phyloP scores from a whole-genome alignment of 2,329 filamentous ascomycete species.

The Diaporthe helianthi region DNA sequence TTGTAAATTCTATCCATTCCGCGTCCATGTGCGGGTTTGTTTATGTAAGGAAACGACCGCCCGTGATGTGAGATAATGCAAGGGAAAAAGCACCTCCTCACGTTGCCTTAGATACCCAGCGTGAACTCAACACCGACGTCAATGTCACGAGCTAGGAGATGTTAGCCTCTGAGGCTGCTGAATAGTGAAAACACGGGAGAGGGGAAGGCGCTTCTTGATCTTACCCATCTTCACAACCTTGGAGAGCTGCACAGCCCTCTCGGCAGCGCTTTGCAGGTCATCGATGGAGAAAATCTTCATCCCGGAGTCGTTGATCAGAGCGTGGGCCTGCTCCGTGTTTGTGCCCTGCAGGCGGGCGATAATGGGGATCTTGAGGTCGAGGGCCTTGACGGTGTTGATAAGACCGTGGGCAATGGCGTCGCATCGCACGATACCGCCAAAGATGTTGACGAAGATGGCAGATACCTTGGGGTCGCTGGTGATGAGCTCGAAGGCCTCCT shows the following conservation, averaged over 20 bases:
- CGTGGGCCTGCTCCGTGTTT: slow-evolving; percentile 94
- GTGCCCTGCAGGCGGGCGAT: slow-evolving; percentile 97
- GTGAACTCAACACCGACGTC: slow-evolving; percentile 97
- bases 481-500: slow-evolving; percentile 97
- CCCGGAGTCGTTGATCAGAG: slow-evolving; percentile 93
- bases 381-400: slow-evolving; percentile 91
- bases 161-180: slow-evolving; percentile 27
- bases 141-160: slow-evolving; percentile 79
- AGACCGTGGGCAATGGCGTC: slow-evolving; percentile 96
- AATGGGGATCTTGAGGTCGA: slow-evolving; percentile 96
- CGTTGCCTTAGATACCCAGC: slow-evolving; percentile 78
- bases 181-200: not conserved
- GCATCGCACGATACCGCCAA: slow-evolving; percentile 97
- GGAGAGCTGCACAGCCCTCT: slow-evolving; percentile 98
- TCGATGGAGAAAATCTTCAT: slow-evolving; percentile 99
- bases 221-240: slow-evolving; percentile 98
- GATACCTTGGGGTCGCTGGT: slow-evolving; percentile 98
- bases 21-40: not conserved
- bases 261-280: slow-evolving; percentile 94
- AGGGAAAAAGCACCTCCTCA: slow-evolving; percentile 25
- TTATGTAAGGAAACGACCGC: not conserved
- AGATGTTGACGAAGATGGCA: slow-evolving; percentile 99
- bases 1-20: slow-evolving; percentile 25
- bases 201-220: slow-evolving; percentile 45
- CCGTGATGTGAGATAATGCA: slow-evolving; percentile 29